phyloP scores from a whole-genome alignment of 306 rosid genomes.

The Trifolium dubium region DNA sequence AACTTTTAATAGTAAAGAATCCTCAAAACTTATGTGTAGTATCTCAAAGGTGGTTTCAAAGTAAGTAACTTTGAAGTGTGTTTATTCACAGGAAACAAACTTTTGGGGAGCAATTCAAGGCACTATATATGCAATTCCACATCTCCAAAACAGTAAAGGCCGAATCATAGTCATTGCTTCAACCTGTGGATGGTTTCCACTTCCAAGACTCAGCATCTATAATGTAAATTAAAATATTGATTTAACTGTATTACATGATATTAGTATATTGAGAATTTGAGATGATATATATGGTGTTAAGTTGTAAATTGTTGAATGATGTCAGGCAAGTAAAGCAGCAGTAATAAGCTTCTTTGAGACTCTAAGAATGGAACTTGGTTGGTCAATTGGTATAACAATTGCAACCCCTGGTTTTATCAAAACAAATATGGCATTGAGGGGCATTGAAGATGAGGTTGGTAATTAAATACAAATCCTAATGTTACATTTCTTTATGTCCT shows the following conservation, averaged over 20 bases:
- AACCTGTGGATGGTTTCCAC: conserved; percentile 59
- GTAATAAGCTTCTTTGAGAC: conserved; percentile 51
- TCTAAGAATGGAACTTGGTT: conserved; percentile 51
- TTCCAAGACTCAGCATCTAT: conserved; percentile 60
- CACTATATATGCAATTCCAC: conserved; percentile 61
- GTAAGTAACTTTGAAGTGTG: not conserved
- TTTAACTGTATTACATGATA: too few relatives aligned
- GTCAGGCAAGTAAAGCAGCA: conserved; percentile 65
- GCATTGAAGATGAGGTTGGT: conserved; percentile 15
- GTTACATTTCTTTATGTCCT: too few relatives aligned
- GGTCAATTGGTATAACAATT: conserved; percentile 47
- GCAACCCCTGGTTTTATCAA: conserved; percentile 49
- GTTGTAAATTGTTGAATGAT: not conserved
- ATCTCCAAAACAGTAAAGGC: conserved; percentile 62
- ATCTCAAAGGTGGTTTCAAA: not conserved
- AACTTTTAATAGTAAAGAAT: too few relatives aligned
- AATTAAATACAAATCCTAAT: too few relatives aligned
- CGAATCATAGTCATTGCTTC: conserved; percentile 70
- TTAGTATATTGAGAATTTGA: too few relatives aligned
- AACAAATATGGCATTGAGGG: conserved; percentile 26
- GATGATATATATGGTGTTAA: too few relatives aligned
- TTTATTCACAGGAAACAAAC: conserved; percentile 57
- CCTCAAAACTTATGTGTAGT: too few relatives aligned
- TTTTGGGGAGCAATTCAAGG: conserved; percentile 78
- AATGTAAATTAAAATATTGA: conserved; percentile 41